Evolutionary conservation across 495 filamentous ascomycete genomes (phyloP), one percentile per base, ranked within the genome.

Genomic region (Podospora conica): DNA sequence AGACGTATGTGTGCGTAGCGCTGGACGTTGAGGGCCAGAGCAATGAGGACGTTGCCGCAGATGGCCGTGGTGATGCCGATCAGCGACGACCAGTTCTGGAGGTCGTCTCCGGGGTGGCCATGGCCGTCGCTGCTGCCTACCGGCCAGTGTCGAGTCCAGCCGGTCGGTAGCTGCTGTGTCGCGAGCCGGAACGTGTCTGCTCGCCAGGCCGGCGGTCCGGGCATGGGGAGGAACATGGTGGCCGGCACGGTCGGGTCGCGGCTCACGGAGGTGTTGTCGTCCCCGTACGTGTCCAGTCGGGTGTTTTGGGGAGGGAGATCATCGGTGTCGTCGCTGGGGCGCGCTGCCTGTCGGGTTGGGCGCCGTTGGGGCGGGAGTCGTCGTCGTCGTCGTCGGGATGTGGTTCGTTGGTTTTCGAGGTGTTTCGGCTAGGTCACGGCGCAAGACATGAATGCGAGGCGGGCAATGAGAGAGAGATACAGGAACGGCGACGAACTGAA

Each of bases 41-140:
- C 96, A 48, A 98, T 98, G 62, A 98, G 81, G 33, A 97, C 82
- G 74, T 97, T 98, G 33, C 95, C 95, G 58, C 85, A 81, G 73
- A 98, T 92, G 53, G 95, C 94, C 1, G 93, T 93, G 57, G 93
- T 75, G 71, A 98, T 97, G 70, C 95, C 95, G 70, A 98, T 98
- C 64, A 97, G 78, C 1, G 91, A 94, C 11, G 91, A 95, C 93
- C 93, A 97, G 71, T 90, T 82, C 63, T 87, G 85, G 9, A 91
- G 76, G 1, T 85, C 76, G 24, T 76, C 76, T 28, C 74, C 77
- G 22, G 73, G 63, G 48, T 74, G 73, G 53, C 75, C 80, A 24
- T 81, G 76, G 25, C 75, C 77, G 75, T 82, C 71, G 55, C 68
- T 66, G 55, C 15, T 57, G 57, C 27, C 55, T 22, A 55, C 24